Base-by-base conservation (phyloP, 1,139 yeast genomes). In the Pichia sorboxylosa region DNA sequence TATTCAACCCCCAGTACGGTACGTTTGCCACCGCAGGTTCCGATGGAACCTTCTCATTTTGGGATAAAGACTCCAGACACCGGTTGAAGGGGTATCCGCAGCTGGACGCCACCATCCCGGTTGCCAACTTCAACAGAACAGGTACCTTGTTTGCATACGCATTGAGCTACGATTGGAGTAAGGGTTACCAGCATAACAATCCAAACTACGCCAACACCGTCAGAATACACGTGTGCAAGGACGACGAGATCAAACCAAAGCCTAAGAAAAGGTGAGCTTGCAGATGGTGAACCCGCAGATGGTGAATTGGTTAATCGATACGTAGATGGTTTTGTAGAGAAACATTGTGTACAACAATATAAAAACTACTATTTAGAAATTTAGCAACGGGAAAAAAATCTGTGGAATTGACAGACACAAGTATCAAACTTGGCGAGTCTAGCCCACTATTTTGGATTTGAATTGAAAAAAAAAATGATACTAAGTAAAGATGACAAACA, bases 61-160 rank as follows among this genome's bases (percentile, higher is more conserved):
- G 99, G 99, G 98, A 92, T 55, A 85, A 84, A 57, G 95, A 84
- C 49, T 81, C 92, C 33, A 74, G 80, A 53, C 94, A 83, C 53
- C 70, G 97, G 46, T 69, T 90, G 44, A 82, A 80, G 57, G 83
- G 81, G 22, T 82, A 78, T 59, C 84, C 90, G 4, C 59, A 69
- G 13, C 66, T 82, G 19, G 79, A 78, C 28, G 76, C 78, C 24
- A 64, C 94, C 2, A 78, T 92, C 35, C 68, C 94, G 1, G 74
- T 80, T 17, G 70, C 90, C 2, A 76, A 77, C 6, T 92, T 87
- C 60, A 90, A 84, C 58, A 66, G 82, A 44, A 76, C 65, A 34
- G 99, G 99, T 30, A 59, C 73, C 26, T 74, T 90, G 13, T 78
- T 82, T 55, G 98, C 97, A 13, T 85, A 90, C 55, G 95, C 97